Base-by-base conservation (phyloP, 495 filamentous ascomycete species). In the Penicillium roqueforti region DNA sequence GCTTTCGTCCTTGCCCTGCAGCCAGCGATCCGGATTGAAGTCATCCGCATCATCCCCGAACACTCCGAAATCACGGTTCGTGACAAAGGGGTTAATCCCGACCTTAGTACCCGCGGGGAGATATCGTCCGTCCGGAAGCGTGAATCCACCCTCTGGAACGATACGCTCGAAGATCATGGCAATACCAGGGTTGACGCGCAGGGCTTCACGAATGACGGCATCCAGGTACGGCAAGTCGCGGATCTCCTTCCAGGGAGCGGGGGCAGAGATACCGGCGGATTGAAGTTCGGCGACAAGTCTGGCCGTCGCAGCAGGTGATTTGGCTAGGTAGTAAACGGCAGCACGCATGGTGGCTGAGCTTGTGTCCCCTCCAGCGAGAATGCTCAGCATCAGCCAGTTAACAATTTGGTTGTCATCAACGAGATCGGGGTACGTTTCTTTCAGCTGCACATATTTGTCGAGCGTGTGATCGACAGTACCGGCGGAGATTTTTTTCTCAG, bases 131-230 rank as follows among this genome's bases (percentile, higher is more conserved):
- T 82, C 81, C 25, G 77, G 74, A 31, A 87, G 65, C 0, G 60
- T 63, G 11, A 78, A 63, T 0, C 85, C 86, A 11, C 73, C 70
- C 36, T 72, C 67, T 3, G 83, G 87, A 3, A 87, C 84, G 23
- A 87, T 68, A 40, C 85, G 79, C 68, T 89, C 85, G 45, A 88
- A 78, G 16, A 80, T 71, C 45, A 87, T 66, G 0, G 80, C 80
- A 0, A 83, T 75, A 7, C 82, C 81, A 1, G 87, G 85, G 56
- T 87, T 83, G 22, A 89, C 47, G 2, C 88, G 77, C 63, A 89
- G 78, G 1, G 81, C 45, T 36, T 74, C 70, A 11, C 49, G 47
- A 31, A 71, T 59, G 29, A 69, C 64, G 7, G 67, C 67, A 34
- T 67, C 55, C 4, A 68, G 55, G 38, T 66, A 72, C 8, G 51